Evolutionary conservation across 176 grass and related monocot species (phyloP), one percentile per base, ranked within the genome.

Genomic region (Puccinellia tenuiflora): DNA sequence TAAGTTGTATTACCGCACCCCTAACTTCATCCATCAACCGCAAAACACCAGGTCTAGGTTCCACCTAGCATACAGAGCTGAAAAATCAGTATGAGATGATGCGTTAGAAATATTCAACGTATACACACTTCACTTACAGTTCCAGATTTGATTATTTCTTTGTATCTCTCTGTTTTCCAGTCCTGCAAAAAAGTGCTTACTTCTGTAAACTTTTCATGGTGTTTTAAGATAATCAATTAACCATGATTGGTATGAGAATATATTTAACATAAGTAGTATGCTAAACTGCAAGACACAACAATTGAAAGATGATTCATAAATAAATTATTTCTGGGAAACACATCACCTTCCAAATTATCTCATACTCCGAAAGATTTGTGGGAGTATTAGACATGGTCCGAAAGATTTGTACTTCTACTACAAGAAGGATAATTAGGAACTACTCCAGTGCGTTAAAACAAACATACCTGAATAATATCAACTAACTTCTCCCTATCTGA

Each of bases 111-210:
- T 30, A 48, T 48, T 31, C 17, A 51, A 85, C 12, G 30, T 35
- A 76, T 15, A 28, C 8, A 28, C 8, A 73, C 29, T 45, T 60
- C 76, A 88, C 95, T 98, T 59, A 95, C 92, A 77, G 88, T 90
- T 88, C 96, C 96, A 78, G 92, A 98, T 78, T 93, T 95, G 72
- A 98, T 82, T 81, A 98, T 98, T 57, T 85, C 96, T 88, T 98
- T 98, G 85, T 98, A 98, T 57, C 96, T 90, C 81, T 95, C 92
- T 52, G 91, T 98, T 88, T 98, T 98, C 96, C 96, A 98, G 35
- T 95, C 91, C 96, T 98, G 87, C 79, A 93, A 84, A 73, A 79
- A 52, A 47, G 53, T 35, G 16, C 18, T 60, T 56, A 52, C 31
- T 18, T 9, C 11, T 65, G 21, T 73, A 69, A 70, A 76, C 42